Conservation (phyloP, 192 early-diverging fungal species). For the Lobosporangium transversale region DNA sequence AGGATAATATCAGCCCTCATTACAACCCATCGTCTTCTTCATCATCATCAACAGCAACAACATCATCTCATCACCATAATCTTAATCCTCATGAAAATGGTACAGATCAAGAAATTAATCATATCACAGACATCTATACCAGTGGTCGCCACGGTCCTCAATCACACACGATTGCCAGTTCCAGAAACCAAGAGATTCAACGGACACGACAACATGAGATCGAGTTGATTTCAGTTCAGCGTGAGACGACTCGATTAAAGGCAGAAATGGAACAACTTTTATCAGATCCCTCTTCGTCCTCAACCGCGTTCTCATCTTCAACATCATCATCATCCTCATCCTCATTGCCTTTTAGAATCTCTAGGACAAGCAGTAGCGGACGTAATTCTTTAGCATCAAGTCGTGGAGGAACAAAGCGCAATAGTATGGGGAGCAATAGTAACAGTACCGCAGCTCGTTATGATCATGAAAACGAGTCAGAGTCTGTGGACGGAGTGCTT, state of each 20-base stretch:
- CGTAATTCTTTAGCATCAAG: background rate
- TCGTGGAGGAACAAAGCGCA: background rate
- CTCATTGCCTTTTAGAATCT: background rate
- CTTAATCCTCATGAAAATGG: background rate
- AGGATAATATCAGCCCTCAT: no score
- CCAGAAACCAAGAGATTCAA: constrained; percentile 29
- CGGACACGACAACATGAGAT: constrained; percentile 37
- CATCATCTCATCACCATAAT: no score
- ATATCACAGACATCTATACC: constrained; percentile 15
- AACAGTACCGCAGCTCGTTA: background rate
- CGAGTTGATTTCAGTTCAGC: constrained; percentile 42
- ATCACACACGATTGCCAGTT: constrained; percentile 22
- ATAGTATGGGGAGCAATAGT: background rate
- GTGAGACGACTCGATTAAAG: constrained; percentile 21
- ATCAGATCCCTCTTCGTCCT: constrained; percentile 16
- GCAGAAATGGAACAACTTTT: constrained; percentile 44
- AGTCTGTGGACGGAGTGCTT: constrained; percentile 18
- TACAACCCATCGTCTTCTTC: background rate
- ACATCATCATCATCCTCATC: background rate
- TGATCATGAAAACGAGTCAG: no score
- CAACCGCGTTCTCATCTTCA: no score
- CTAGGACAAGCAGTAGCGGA: background rate
- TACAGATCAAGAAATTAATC: background rate
- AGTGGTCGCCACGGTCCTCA: no score
- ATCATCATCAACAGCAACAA: no score